Percentiles rank a stretch among this genome's conserved stretches.
These are phyloP conservation scores for Pleurotus tuoliensis DNA, from an alignment of 768 basidiomycete genomes.

Conservation along the genomic window DNA sequence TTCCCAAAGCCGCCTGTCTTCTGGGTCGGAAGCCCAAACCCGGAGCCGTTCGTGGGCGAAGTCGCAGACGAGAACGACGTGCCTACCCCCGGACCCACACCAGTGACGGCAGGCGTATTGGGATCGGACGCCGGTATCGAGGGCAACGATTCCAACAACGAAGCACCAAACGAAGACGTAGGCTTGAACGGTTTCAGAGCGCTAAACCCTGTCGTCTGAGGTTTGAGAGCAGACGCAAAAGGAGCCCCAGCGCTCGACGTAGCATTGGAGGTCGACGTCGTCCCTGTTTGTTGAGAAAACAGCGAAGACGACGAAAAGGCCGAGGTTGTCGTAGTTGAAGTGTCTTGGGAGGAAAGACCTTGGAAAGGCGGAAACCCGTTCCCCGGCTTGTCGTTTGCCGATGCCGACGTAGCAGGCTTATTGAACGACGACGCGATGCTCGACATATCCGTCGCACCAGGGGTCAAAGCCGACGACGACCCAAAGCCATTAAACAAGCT, in stretches of 20 bases:
- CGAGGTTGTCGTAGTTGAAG: constrained; percentile 36
- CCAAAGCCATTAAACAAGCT: constrained; percentile 33
- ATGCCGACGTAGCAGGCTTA: constrained; percentile 24
- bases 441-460: constrained; percentile 55
- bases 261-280: constrained; percentile 20
- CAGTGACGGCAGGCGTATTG: constrained; percentile 39
- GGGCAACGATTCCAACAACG: constrained; percentile 69
- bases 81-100: constrained; percentile 18
- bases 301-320: constrained; percentile 43
- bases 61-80: constrained; percentile 6
- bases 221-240: constrained; percentile 28
- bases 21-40: constrained; percentile 6
- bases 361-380: constrained; percentile 13
- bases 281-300: constrained; percentile 49
- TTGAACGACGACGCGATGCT: constrained; percentile 73
- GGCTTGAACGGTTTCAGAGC: constrained; percentile 83
- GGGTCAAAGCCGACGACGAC: constrained; percentile 35
- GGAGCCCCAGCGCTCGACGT: constrained; percentile 26
- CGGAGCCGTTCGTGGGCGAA: constrained; percentile 26
- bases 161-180: constrained; percentile 74
- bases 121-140: constrained; percentile 61
- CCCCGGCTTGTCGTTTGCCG: constrained; percentile 8
- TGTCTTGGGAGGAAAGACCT: constrained; percentile 24
- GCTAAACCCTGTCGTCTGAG: constrained; percentile 49
- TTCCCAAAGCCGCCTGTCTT: constrained; percentile 16